Base-by-base conservation (phyloP, 768 basidiomycete species). In the Mycena indigotica region DNA sequence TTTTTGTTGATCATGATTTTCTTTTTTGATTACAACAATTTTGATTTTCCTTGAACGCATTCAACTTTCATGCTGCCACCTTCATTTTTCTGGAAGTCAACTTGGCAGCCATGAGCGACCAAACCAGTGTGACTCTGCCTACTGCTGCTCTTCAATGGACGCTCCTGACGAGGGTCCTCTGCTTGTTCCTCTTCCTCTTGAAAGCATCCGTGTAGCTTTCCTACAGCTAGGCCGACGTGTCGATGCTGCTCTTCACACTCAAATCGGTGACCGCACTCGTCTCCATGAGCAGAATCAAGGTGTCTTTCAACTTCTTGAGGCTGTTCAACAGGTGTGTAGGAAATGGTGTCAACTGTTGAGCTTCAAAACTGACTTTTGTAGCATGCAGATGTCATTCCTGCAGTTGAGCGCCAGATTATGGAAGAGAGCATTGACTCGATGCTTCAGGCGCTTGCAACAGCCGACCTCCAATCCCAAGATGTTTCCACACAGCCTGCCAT, bases 191-290 rank as follows among this genome's bases (percentile, higher is more conserved):
- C 51, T 54, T 35, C 45, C 38, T 24, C 54, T 49, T 19, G 52
- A 54, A 69, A 73, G 74, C 8, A 61, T 66, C 26, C 21, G 56
- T 3, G 29, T 55, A 16, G 65, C 62, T 4, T 67, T 55, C 39
- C 45, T 57, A n/a, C 57, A 58, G 23, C 65, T 63, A 15, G 39
- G 44, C 2, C 29, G 50, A 19, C 50, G 56, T 16, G 62, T 65
- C 19, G 52, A 51, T 28, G 35, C 38, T 6, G 58, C 56, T 24
- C 50, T 62, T 3, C 59, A 35, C 32, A 61, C 55, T 16, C 66
- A 59, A 38, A 50, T 58, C 13, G 55, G 57, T 28, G 56, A 60
- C 46, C 29, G 52, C 5, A 17, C 49, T 35, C 32, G 32, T 35
- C 32, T 35, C 17, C 32, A 35, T 8, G 32, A 35, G 32, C 32